Percentiles rank a stretch among this genome's conserved stretches.
These are phyloP conservation scores for Butyriboletus loyo DNA, from an alignment of 768 basidiomycete species.

Conservation along the genomic window DNA sequence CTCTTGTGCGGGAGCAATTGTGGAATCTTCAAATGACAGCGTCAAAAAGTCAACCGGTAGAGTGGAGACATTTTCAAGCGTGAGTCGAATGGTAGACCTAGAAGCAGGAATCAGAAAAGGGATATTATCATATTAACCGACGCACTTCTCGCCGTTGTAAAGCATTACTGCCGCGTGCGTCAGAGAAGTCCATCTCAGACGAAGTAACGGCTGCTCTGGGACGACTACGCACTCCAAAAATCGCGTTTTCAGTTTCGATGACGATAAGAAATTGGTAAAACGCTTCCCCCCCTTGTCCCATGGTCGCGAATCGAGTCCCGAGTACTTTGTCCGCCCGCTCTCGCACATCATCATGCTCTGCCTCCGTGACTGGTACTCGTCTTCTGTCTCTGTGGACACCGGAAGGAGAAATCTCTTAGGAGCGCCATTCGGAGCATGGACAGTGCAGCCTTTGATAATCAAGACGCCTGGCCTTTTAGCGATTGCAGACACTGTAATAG, in stretches of 20 bases:
- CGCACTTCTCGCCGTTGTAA: constrained; percentile 90
- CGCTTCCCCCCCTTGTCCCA: constrained; percentile 54
- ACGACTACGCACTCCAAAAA: constrained; percentile 84
- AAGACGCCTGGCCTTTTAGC: constrained; percentile 66
- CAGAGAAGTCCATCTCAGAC: constrained; percentile 83
- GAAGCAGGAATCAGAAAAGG: constrained; percentile 2
- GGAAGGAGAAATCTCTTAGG: constrained; percentile 75
- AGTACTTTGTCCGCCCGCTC: constrained; percentile 65
- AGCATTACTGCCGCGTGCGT: constrained; percentile 94
- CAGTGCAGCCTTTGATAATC: constrained; percentile 70
- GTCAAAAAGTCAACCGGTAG: constrained; percentile 83
- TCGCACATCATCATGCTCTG: constrained; percentile 65
- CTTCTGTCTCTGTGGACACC: constrained; percentile 67
- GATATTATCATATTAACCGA: constrained; percentile 6
- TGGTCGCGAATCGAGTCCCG: constrained; percentile 67
- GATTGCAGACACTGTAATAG: constrained; percentile 66
- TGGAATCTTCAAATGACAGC: constrained; percentile 88
- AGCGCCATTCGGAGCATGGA: constrained; percentile 72
- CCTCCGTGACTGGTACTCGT: constrained; percentile 52
- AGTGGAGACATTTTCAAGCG: constrained; percentile 84
- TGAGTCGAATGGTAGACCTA: constrained; percentile 82
- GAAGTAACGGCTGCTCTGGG: constrained; percentile 81
- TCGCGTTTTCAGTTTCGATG: constrained; percentile 31
- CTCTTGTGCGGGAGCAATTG: constrained; percentile 71
- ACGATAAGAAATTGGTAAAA: constrained; percentile 24